These are phyloP conservation scores for Graphiopsis chlorocephala DNA, from an alignment of 2,329 filamentous ascomycete species.

Conservation along the genomic window DNA sequence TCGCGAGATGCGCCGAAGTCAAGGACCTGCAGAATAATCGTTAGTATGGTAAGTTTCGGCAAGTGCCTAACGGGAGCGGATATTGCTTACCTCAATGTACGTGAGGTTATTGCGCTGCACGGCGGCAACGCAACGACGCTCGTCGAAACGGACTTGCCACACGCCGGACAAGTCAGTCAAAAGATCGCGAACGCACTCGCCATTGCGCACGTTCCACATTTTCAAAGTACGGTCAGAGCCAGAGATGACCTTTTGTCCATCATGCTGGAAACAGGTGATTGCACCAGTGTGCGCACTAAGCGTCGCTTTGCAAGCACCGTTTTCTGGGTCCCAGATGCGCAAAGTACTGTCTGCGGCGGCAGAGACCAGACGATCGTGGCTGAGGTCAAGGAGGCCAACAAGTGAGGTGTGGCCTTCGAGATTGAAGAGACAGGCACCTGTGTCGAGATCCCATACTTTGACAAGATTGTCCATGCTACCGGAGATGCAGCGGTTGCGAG, in stretches of 20 bases:
- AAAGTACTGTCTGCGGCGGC: conserved; percentile 94
- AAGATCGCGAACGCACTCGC: conserved; percentile 88
- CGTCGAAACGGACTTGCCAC: conserved; percentile 98
- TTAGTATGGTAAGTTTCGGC: conserved; percentile 31
- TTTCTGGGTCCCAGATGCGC: conserved; percentile 95
- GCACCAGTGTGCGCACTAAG: conserved; percentile 92
- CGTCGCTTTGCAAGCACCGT: conserved; percentile 82
- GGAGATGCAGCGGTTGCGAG: conserved; percentile 91
- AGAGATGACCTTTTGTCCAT: conserved; percentile 92
- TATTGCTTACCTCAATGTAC: conserved; percentile 79
- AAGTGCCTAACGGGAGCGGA: not conserved
- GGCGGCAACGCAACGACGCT: conserved; percentile 89
- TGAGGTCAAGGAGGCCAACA: conserved; percentile 86
- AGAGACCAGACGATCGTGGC: conserved; percentile 85
- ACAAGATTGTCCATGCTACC: conserved; percentile 98
- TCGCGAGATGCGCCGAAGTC: conserved; percentile 95
- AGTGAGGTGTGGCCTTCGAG: conserved; percentile 90
- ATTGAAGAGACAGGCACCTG: conserved; percentile 79
- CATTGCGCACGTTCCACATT: conserved; percentile 95
- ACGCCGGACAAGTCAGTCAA: conserved; percentile 93
- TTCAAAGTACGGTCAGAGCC: conserved; percentile 94
- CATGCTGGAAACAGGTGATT: conserved; percentile 98
- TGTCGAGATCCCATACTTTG: conserved; percentile 94
- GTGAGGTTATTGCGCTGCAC: conserved; percentile 90
- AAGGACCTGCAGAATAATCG: conserved; percentile 65